Evolutionary conservation across 768 basidiomycete genomes (phyloP), one percentile per base, ranked within the genome.

Genomic region (Hortiboletus campestris): DNA sequence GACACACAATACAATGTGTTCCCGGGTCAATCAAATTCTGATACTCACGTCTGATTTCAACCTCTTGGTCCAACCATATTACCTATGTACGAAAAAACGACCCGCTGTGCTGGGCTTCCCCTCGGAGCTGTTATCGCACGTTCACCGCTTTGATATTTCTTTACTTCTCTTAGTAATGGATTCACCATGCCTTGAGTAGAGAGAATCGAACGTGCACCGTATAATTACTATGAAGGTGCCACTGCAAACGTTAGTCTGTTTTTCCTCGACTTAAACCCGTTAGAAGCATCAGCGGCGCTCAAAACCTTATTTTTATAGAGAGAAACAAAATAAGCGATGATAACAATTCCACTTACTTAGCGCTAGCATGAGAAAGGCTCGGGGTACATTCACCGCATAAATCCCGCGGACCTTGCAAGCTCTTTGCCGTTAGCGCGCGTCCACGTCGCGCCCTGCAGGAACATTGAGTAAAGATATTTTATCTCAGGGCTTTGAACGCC

Each of bases 351-450:
- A 29, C 36, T 46, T 38, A 29, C 36, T 25, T 44, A 29, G 41
- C 55, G 54, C 53, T 38, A 8, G 29, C 55, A 55, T 63, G 64
- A 46, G 53, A 57, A 47, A 32, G 46, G n/a, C n/a, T n/a, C n/a
- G n/a, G n/a, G 25, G 2, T 25, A n/a, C 14, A 40, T 49, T 31
- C 36, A 35, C 52, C 46, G 34, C 20, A 34, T 40, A 38, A 32
- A 51, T 25, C 17, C 39, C 57, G 50, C 55, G 63, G 60, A 48
- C 35, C 49, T 56, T 46, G 4, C 10, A n/a, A 17, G 20, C 45
- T 52, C 35, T 31, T 36, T 43, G 28, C 41, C 28, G 25, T 13
- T 51, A 52, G 25, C n/a, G 43, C 29, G 39, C 17, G 17, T 34
- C 41, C 36, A n/a, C 36, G 29, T 32, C 19, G 20, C 41, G 10